phyloP scores from a whole-genome alignment of 257 asterid genomes.

The Przewalskia tangutica region DNA sequence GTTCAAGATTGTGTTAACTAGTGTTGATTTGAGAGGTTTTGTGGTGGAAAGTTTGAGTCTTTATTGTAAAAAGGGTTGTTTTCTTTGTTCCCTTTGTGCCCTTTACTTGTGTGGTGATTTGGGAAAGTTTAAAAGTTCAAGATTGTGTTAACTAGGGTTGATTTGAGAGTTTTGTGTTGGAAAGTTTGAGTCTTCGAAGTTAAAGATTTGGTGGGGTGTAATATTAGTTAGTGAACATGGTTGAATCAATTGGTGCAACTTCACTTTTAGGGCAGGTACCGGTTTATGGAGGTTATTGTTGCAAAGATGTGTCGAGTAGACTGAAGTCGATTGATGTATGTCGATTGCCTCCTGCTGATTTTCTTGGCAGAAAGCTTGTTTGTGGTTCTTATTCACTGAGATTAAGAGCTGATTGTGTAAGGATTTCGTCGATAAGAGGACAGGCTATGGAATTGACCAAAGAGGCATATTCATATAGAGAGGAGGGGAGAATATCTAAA shows the following conservation, averaged over 20 bases:
- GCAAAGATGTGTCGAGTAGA: conserved; percentile 30
- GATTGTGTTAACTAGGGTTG: not conserved
- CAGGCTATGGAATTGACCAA: conserved; percentile 69
- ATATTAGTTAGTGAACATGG: conserved; percentile 36
- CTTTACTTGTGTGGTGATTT: conserved; percentile 2
- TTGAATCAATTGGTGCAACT: conserved; percentile 63
- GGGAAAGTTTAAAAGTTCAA: not conserved
- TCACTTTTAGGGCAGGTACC: conserved; percentile 59
- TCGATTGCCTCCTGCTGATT: conserved; percentile 25
- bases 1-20: not conserved
- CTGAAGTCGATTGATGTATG: conserved; percentile 20
- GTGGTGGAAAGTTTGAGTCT: conserved; percentile 10
- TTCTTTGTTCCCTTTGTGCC: conserved; percentile 1
- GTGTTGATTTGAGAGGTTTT: not conserved
- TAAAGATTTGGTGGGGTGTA: not conserved
- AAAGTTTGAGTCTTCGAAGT: conserved; percentile 10
- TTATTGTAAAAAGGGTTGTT: conserved; percentile 9
- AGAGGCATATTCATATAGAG: conserved; percentile 47
- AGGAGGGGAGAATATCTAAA: conserved; percentile 39
- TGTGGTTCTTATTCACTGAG: conserved; percentile 7
- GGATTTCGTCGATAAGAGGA: conserved; percentile 26
- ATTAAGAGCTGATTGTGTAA: conserved; percentile 9
- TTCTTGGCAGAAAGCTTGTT: conserved; percentile 21
- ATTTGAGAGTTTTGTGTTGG: not conserved
- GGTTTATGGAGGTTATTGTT: conserved; percentile 25